Evolutionary conservation across 1,284 basidiomycete species (phyloP).

Genomic region (Ganoderma sinense): DNA sequence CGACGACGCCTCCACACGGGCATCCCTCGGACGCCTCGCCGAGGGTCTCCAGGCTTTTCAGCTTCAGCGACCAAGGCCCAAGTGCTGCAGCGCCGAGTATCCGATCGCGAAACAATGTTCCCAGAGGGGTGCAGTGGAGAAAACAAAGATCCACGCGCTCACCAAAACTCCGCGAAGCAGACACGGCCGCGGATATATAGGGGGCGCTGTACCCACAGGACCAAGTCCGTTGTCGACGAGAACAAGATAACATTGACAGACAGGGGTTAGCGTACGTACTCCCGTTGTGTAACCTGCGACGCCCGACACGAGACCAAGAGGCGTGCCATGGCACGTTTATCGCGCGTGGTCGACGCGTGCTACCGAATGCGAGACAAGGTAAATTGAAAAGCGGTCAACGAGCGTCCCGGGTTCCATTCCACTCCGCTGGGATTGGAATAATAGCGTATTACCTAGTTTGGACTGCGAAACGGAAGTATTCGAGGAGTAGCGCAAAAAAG

Average conservation of each 20-base stretch:
- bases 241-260: constrained; percentile 19
- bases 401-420: constrained; percentile 21
- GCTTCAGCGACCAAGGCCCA: neutral
- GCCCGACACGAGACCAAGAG: neutral
- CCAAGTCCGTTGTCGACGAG: constrained; percentile 1
- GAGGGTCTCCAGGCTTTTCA: neutral
- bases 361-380: constrained; percentile 11
- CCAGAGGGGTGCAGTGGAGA: neutral
- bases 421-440: constrained; percentile 8
- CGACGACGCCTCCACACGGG: neutral
- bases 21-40: neutral
- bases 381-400: constrained; percentile 11
- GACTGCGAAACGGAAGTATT: constrained; percentile 2
- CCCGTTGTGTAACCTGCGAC: neutral
- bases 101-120: constrained; percentile 2
- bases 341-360: neutral
- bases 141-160: neutral
- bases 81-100: neutral
- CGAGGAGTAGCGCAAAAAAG: constrained; percentile 22
- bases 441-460: constrained; percentile 31
- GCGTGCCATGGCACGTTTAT: neutral
- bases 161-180: constrained; percentile 1
- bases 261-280: constrained; percentile 14
- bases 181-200: neutral
- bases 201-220: neutral